A percentile compares a stretch with the other conserved stretches of the same genome.
Conservation (phyloP, 139 green algal genomes). For the Picochlorum sp. region DNA sequence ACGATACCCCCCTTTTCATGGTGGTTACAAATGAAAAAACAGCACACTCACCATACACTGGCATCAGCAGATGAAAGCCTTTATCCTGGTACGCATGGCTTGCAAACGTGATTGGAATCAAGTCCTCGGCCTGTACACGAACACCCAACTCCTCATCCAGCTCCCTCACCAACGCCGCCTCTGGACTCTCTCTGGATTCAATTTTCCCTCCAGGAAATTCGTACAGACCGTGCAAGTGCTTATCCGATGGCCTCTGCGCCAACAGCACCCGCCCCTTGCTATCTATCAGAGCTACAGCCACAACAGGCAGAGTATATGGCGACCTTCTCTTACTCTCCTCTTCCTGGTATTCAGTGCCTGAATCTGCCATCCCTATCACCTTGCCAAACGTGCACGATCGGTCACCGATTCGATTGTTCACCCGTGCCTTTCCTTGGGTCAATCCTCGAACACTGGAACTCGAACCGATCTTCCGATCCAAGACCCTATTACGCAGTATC, state of each 20-base stretch:
- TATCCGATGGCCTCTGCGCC: slow-evolving; percentile 45
- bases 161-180: slow-evolving; percentile 49
- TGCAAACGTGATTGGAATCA: slow-evolving; percentile 20
- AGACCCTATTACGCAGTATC: too few species aligned
- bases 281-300: slow-evolving; percentile 38
- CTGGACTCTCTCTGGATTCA: slow-evolving; percentile 35
- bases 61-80: slow-evolving; percentile 28
- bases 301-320: slow-evolving; percentile 21
- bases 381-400: too few species aligned
- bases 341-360: too few species aligned
- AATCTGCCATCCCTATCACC: too few species aligned
- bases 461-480: too few species aligned
- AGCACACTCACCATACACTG: too few species aligned
- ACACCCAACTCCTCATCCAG: slow-evolving; percentile 58
- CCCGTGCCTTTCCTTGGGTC: too few species aligned
- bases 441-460: too few species aligned
- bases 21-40: too few species aligned
- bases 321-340: too few species aligned
- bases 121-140: slow-evolving; percentile 2
- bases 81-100: slow-evolving; percentile 11
- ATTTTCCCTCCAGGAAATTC: slow-evolving; percentile 29
- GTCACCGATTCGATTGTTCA: too few species aligned
- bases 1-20: neutral
- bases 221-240: slow-evolving; percentile 50
- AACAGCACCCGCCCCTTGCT: slow-evolving; percentile 39